Percentiles rank a stretch among this genome's conserved stretches.
Evolutionary conservation across 805 yeast species (phyloP).

Genomic region (Candida palmyrensis): DNA sequence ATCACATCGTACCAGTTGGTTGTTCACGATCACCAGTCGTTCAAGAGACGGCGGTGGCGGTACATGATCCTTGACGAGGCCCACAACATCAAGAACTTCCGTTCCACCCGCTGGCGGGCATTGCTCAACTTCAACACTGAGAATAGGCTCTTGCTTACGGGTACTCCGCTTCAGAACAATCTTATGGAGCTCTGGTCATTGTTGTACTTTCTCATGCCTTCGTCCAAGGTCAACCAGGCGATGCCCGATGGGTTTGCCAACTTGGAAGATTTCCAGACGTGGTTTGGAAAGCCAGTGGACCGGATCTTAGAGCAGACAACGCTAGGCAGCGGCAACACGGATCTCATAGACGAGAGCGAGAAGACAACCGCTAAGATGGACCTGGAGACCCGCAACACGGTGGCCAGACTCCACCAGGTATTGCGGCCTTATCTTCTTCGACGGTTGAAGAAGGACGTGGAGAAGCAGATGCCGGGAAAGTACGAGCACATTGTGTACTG

Average conservation of each 20-base stretch:
- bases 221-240: conserved; percentile 60
- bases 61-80: conserved; percentile 98
- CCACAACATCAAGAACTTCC: conserved; percentile 92
- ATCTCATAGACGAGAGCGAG: conserved; percentile 37
- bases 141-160: conserved; percentile 81
- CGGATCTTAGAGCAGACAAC: conserved; percentile 69
- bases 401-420: conserved; percentile 85
- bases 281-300: conserved; percentile 99
- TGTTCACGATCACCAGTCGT: conserved; percentile 94
- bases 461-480: conserved; percentile 97
- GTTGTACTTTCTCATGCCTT: conserved; percentile 93
- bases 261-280: conserved; percentile 90
- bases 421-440: conserved; percentile 88
- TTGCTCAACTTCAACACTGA: conserved; percentile 89
- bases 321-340: conserved; percentile 32
- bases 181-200: conserved; percentile 95
- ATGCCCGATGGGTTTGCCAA: conserved; percentile 97
- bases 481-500: conserved; percentile 94
- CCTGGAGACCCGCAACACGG: conserved; percentile 78
- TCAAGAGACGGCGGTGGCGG: conserved; percentile 88
- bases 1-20: conserved; percentile 96
- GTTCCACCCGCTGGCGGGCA: conserved; percentile 97
- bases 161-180: conserved; percentile 96
- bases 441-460: conserved; percentile 93
- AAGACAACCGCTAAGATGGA: conserved; percentile 42